Conservation (phyloP, 148 eudicot species). For the Linanthus parryae region DNA sequence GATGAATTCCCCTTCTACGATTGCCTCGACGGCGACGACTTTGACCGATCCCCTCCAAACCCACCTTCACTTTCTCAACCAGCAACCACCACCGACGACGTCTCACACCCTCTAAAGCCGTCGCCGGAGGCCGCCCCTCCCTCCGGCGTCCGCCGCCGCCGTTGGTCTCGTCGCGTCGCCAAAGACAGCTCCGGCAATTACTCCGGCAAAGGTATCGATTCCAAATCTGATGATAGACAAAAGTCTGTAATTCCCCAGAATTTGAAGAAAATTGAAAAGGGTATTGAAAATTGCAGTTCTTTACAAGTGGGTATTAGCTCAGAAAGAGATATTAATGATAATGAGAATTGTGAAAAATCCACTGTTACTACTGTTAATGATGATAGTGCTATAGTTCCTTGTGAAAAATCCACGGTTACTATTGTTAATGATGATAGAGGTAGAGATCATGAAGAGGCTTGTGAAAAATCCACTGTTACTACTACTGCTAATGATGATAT, state of each 20-base stretch:
- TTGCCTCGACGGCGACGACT: constrained; percentile 14
- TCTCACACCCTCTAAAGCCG: neutral
- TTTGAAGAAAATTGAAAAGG: too few relatives aligned
- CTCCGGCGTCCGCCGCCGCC: constrained; percentile 35
- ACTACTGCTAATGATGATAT: constrained; percentile 2
- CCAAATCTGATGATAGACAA: too few relatives aligned
- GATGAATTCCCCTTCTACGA: constrained; percentile 60
- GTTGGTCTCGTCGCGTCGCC: constrained; percentile 5
- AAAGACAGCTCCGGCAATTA: neutral
- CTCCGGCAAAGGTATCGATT: neutral
- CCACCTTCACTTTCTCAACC: constrained; percentile 11
- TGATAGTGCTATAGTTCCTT: too few relatives aligned
- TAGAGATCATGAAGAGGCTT: constrained; percentile 10
- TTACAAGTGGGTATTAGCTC: constrained; percentile 8
- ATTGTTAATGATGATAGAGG: too few relatives aligned
- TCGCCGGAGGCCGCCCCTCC: constrained; percentile 9
- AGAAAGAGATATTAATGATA: neutral
- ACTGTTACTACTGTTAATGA: too few relatives aligned
- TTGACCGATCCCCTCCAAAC: constrained; percentile 2
- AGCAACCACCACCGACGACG: neutral
- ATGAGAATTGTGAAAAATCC: too few relatives aligned
- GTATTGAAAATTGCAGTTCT: constrained; percentile 14
- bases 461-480: constrained; percentile 18
- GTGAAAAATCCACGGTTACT: too few relatives aligned
- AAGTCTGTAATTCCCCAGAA: constrained; percentile 11